Percentiles rank a stretch among this genome's conserved stretches.
phyloP scores from a whole-genome alignment of 352 stramenopile genomes.

The Globisporangium cylindrosporum region DNA sequence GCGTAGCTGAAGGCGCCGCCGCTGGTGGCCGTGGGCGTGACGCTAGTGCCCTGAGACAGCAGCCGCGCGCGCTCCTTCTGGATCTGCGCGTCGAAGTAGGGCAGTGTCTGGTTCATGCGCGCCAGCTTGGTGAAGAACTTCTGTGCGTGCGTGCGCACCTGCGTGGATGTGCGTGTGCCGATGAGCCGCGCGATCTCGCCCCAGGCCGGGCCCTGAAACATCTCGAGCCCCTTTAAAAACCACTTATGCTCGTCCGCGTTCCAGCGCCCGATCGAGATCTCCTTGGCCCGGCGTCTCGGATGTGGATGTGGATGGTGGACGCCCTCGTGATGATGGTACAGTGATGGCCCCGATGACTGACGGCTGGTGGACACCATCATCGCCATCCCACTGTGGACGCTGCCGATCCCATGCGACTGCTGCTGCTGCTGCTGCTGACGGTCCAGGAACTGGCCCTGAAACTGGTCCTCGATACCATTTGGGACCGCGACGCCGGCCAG shows the following conservation, averaged over 20 bases:
- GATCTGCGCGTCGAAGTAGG: conserved; percentile 77
- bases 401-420: background rate
- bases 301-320: background rate
- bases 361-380: background rate
- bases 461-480: background rate
- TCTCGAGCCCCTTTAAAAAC: conserved; percentile 79
- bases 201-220: conserved; percentile 77
- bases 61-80: conserved; percentile 62
- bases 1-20: conserved; percentile 26
- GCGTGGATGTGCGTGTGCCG: conserved; percentile 77
- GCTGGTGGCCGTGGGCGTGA: conserved; percentile 44
- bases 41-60: conserved; percentile 43
- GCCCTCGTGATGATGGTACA: background rate
- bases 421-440: background rate
- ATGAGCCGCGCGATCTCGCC: conserved; percentile 83
- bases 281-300: conserved; percentile 32
- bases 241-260: conserved; percentile 69
- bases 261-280: conserved; percentile 76
- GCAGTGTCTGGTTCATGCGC: conserved; percentile 65
- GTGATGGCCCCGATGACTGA: background rate
- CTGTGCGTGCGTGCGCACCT: conserved; percentile 84
- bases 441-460: conserved; percentile 5
- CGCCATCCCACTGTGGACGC: conserved; percentile 12
- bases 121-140: conserved; percentile 90
- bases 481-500: background rate